These are phyloP conservation scores for Trypanosoma theileri DNA, from an alignment of 208 protist genomes.

Conservation along the genomic window DNA sequence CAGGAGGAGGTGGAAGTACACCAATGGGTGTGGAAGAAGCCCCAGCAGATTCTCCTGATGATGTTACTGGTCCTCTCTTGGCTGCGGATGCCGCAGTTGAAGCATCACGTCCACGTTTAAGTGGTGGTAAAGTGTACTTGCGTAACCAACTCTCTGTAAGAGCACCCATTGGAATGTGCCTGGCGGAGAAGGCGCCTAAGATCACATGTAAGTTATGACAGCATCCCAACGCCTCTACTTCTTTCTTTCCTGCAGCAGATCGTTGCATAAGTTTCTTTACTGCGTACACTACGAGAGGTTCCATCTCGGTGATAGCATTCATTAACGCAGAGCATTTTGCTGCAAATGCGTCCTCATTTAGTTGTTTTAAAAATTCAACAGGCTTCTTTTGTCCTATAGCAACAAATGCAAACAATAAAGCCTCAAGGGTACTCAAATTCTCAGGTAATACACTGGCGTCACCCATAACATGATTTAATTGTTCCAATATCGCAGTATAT, in stretches of 20 bases:
- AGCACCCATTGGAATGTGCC: constrained; percentile 65
- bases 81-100: constrained; percentile 10
- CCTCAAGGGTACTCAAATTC: constrained; percentile 71
- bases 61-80: neutral
- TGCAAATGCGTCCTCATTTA: constrained; percentile 67
- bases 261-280: constrained; percentile 47
- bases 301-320: constrained; percentile 27
- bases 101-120: constrained; percentile 42
- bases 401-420: constrained; percentile 64
- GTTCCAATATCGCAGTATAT: constrained; percentile 46
- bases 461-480: constrained; percentile 27
- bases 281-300: constrained; percentile 38
- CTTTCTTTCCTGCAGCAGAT: constrained; percentile 29
- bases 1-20: constrained; percentile 8
- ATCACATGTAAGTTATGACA: constrained; percentile 70
- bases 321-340: constrained; percentile 34
- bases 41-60: neutral
- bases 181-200: constrained; percentile 46
- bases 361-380: constrained; percentile 53
- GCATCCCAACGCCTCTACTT: constrained; percentile 55
- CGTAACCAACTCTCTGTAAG: constrained; percentile 69
- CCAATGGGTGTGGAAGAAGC: neutral
- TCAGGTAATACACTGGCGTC: constrained; percentile 31
- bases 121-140: constrained; percentile 44
- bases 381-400: constrained; percentile 55